Evolutionary conservation across 192 early-diverging fungal species (phyloP).

Genomic region (Coemansia sp.): DNA sequence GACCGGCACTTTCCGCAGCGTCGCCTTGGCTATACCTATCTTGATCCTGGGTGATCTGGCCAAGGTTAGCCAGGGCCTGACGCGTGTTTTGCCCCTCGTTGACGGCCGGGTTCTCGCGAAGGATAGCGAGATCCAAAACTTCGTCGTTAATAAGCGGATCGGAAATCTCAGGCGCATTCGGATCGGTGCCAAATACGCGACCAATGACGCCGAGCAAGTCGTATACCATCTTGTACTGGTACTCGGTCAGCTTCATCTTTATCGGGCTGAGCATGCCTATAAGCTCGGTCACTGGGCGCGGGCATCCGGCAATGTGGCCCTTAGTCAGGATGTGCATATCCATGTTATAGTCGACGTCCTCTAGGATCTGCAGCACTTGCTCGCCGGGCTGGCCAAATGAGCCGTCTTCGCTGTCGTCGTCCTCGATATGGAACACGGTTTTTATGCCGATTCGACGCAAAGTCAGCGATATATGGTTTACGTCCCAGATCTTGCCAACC

Average conservation of each 20-base stretch:
- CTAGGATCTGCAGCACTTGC: constrained; percentile 69
- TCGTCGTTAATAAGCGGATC: constrained; percentile 34
- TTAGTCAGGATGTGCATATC: constrained; percentile 64
- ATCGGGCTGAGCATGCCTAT: constrained; percentile 69
- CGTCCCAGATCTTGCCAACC: constrained; percentile 50
- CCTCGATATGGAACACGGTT: constrained; percentile 52
- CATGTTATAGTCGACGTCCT: constrained; percentile 73
- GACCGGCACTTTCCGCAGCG: constrained; percentile 14
- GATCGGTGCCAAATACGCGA: constrained; percentile 39
- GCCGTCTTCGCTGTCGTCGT: constrained; percentile 48
- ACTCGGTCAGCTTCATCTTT: constrained; percentile 70
- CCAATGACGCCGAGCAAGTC: constrained; percentile 50
- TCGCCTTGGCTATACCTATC: background rate
- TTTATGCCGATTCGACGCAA: constrained; percentile 60
- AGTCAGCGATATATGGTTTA: constrained; percentile 63
- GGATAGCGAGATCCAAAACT: constrained; percentile 26
- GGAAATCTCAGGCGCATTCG: constrained; percentile 14
- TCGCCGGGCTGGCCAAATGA: constrained; percentile 42
- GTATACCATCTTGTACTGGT: constrained; percentile 81
- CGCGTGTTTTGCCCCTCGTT: constrained; percentile 23
- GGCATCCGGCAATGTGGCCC: constrained; percentile 54
- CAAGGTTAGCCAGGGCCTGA: constrained; percentile 44
- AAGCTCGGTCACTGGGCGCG: constrained; percentile 62
- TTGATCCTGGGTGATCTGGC: constrained; percentile 20
- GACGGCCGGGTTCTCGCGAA: constrained; percentile 46